These are phyloP conservation scores for Kazachstania viticola DNA, from an alignment of 805 yeast species.

Conservation along the genomic window DNA sequence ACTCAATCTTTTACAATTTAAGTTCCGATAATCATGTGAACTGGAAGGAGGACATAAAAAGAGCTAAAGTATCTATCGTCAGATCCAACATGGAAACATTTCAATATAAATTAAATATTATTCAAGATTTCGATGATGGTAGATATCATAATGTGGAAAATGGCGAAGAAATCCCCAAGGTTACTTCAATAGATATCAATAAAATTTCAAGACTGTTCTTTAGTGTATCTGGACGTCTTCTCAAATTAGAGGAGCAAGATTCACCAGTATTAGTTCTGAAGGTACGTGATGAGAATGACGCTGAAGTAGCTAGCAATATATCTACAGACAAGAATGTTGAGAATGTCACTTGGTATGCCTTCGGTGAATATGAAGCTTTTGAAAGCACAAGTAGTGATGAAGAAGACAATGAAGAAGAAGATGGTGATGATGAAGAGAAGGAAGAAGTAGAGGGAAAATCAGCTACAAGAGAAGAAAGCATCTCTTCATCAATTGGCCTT, in stretches of 20 bases:
- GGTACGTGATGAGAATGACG: conserved; percentile 2
- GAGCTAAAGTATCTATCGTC: conserved; percentile 35
- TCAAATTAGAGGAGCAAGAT: conserved; percentile 48
- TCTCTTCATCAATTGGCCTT: conserved; percentile 35
- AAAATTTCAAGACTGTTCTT: conserved; percentile 45
- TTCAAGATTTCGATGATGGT: conserved; percentile 56
- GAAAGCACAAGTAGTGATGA: conserved; percentile 16
- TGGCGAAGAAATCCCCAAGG: conserved; percentile 30
- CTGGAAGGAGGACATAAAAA: conserved; percentile 67
- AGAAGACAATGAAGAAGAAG: conserved; percentile 12
- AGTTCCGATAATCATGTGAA: conserved; percentile 33
- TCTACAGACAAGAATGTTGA: conserved; percentile 10
- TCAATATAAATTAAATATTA: conserved; percentile 31
- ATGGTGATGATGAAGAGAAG: conserved; percentile 3
- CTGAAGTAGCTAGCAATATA: conserved; percentile 6
- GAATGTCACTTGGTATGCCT: conserved; percentile 40
- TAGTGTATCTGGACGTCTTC: conserved; percentile 55
- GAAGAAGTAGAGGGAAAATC: conserved; percentile 3
- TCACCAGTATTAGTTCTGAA: conserved; percentile 62
- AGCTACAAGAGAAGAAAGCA: conserved; percentile 21
- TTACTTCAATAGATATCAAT: conserved; percentile 28
- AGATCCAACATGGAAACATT: conserved; percentile 13
- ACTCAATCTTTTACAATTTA: conserved; percentile 51
- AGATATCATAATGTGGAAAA: conserved; percentile 55
- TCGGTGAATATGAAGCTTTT: conserved; percentile 31